phyloP scores from a whole-genome alignment of 495 filamentous ascomycete genomes.

The Talaromyces liani region DNA sequence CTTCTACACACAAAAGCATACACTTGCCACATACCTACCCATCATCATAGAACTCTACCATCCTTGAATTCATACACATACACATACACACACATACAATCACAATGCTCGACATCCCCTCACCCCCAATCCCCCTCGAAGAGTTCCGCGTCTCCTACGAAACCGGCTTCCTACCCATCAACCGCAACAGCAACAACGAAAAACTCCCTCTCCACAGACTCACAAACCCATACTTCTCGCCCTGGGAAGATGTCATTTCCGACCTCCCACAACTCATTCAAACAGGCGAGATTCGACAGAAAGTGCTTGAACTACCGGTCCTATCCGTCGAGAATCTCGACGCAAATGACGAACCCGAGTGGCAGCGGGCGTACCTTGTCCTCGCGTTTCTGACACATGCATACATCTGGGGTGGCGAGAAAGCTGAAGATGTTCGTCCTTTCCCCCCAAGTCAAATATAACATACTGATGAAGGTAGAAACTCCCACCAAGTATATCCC shows the following conservation, averaged over 20 bases:
- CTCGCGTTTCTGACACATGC: conserved; percentile 83
- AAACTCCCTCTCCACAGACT: conserved; percentile 65
- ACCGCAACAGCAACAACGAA: conserved; percentile 14
- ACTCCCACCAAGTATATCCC: conserved; percentile 72
- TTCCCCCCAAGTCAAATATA: not conserved
- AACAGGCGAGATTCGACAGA: conserved; percentile 61
- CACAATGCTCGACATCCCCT: conserved; percentile 7
- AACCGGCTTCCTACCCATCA: conserved; percentile 74
- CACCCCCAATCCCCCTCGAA: conserved; percentile 61
- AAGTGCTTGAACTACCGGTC: conserved; percentile 70
- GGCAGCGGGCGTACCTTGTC: conserved; percentile 81
- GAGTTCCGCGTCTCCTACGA: conserved; percentile 77
- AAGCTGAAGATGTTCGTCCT: conserved; percentile 58
- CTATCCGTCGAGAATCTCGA: conserved; percentile 67
- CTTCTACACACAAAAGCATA: not conserved
- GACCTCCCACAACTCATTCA: conserved; percentile 75
- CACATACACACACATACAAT: not conserved
- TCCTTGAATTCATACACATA: not conserved
- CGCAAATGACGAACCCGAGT: conserved; percentile 61
- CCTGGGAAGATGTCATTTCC: conserved; percentile 74
- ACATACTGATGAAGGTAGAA: conserved; percentile 36
- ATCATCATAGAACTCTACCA: not conserved
- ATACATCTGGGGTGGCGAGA: conserved; percentile 91
- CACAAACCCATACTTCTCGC: conserved; percentile 75
- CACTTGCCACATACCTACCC: not conserved